Evolutionary conservation across 257 asterid species (phyloP), one percentile per base, ranked within the genome.

Genomic region (Jasminum sambac): DNA sequence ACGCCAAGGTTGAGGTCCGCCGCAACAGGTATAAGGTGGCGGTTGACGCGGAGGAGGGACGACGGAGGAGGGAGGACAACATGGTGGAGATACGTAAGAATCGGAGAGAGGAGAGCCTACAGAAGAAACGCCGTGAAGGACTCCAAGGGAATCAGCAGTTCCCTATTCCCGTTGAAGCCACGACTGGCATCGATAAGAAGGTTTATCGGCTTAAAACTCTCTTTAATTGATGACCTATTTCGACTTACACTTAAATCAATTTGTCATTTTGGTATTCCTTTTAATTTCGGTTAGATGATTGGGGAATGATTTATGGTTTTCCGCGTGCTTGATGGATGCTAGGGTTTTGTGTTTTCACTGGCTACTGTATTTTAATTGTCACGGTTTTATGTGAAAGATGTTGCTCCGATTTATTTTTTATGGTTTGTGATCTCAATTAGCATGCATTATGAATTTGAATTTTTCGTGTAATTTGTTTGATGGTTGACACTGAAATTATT

Each of bases 11-110:
- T 2, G 97, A 92, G 74, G 79, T 81, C 76, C 96, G 98, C 74
- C 97, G 98, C 63, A 88, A 84, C 84, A 74, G 86, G 81, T 93
- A 93, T 81, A 93, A 90, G 85, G 95, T 90, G 30, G 94, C 96
- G 23, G 97, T 93, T 8, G 97, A 90, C 70, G 97, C 97, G 19
- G 98, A 90, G 2, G 97, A 90, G 82, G 97, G 98, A 0, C 84
- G 98, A 23, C 87, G 98, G 13, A 82, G 97, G 66, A 86, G 98
- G 75, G 98, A 90, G 82, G 98, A 90, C 67, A 89, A 93, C 69
- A 82, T 93, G 98, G 96, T 93, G 25, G 98, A 93, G 90, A 86
- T 90, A 76, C 89, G 98, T 25, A 93, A 93, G 88, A 90, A 48
- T 68, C 89, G 85, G 66, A 84, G 98, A 25, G 97, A 93, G 40